Conservation (phyloP, 1,284 basidiomycete species). For the Fomes fomentarius region DNA sequence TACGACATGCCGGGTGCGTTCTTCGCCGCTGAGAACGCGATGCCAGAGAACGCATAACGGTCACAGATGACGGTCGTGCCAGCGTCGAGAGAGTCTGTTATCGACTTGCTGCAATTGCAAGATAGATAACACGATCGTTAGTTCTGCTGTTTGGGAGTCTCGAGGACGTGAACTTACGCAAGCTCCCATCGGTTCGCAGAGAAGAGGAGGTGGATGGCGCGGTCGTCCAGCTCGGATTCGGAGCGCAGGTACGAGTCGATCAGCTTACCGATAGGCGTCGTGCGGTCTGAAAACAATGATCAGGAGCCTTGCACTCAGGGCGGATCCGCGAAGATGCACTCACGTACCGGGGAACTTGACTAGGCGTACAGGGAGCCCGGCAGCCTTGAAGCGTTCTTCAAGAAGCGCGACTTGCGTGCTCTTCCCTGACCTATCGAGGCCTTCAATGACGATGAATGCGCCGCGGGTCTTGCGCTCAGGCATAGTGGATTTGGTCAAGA, state of each 20-base stretch:
- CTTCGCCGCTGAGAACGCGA: constrained; percentile 93
- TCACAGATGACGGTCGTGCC: constrained; percentile 88
- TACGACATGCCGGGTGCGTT: constrained; percentile 49
- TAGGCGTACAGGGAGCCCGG: constrained; percentile 49
- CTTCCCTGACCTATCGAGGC: constrained; percentile 93
- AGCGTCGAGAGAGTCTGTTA: constrained; percentile 59
- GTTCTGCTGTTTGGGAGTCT: too few species aligned
- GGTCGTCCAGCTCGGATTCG: constrained; percentile 87
- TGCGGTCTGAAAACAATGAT: constrained; percentile 66
- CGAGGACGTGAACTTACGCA: constrained; percentile 56
- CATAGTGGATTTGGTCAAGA: too few species aligned
- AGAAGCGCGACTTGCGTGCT: constrained; percentile 81
- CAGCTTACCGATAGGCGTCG: constrained; percentile 90
- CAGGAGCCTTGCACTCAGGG: not conserved
- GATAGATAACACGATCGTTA: too few species aligned
- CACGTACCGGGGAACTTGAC: constrained; percentile 86
- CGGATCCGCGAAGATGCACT: not conserved
- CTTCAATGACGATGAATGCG: constrained; percentile 90
- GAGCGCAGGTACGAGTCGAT: constrained; percentile 92
- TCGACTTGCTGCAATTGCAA: constrained; percentile 55
- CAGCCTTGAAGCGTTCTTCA: constrained; percentile 48
- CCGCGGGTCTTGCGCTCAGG: constrained; percentile 66
- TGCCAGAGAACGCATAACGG: constrained; percentile 96
- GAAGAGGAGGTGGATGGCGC: constrained; percentile 92
- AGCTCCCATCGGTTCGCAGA: constrained; percentile 98